Conservation (phyloP, 2,329 filamentous ascomycete genomes). For the Trichophyton schoenleinii region DNA sequence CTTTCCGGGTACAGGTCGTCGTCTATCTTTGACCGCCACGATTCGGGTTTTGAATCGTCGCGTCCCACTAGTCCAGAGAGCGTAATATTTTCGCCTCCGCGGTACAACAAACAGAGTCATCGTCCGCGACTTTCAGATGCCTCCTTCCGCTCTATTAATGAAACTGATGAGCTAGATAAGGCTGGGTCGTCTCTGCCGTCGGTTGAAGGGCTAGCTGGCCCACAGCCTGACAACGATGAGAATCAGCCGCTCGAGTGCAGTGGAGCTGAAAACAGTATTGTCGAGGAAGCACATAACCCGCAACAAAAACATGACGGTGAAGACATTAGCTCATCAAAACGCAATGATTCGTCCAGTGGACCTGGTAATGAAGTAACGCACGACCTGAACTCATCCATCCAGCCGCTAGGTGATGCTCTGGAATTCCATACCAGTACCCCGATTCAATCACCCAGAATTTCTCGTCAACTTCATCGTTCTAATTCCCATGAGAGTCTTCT, state of each 20-base stretch:
- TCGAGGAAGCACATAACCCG: background rate
- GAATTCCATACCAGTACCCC: background rate
- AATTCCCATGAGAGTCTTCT: conserved; percentile 80
- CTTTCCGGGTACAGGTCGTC: conserved; percentile 58
- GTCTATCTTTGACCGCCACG: conserved; percentile 64
- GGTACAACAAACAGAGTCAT: conserved; percentile 47
- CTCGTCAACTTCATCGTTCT: conserved; percentile 45
- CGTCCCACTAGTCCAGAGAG: conserved; percentile 74
- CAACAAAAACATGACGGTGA: background rate
- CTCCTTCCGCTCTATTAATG: conserved; percentile 34
- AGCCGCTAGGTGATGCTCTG: background rate
- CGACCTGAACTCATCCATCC: background rate
- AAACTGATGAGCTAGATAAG: background rate
- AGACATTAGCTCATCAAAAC: background rate
- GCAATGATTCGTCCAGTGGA: background rate
- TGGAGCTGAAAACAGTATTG: background rate
- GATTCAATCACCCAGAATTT: conserved; percentile 16
- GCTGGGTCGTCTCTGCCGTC: background rate
- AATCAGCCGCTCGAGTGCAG: background rate
- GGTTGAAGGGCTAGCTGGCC: background rate
- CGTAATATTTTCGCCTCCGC: conserved; percentile 49
- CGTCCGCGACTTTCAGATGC: conserved; percentile 46
- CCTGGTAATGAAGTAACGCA: background rate
- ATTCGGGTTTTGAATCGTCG: conserved; percentile 53
- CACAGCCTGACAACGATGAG: background rate